Evolutionary conservation across 2,329 filamentous ascomycete species (phyloP).

Genomic region (Botrytis medusae): DNA sequence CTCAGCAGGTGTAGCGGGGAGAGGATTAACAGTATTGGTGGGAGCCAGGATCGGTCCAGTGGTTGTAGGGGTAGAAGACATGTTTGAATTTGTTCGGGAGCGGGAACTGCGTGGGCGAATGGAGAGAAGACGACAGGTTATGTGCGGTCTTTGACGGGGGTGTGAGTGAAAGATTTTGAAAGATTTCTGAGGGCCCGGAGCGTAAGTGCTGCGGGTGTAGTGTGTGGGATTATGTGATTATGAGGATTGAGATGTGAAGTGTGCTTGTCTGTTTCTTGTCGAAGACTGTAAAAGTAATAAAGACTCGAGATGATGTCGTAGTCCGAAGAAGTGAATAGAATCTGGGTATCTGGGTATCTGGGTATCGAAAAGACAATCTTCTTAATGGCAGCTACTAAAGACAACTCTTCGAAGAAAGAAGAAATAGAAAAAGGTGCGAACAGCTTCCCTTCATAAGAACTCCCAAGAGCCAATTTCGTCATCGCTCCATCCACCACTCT

Average conservation of each 20-base stretch:
- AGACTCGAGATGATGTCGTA: neutral
- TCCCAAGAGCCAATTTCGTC: constrained; percentile 9
- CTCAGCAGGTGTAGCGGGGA: constrained; percentile 11
- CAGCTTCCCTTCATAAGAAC: constrained; percentile 15
- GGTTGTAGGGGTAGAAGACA: constrained; percentile 1
- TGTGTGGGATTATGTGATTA: constrained; percentile 17
- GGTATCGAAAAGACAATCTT: constrained; percentile 16
- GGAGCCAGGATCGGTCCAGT: constrained; percentile 7
- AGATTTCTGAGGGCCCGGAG: neutral
- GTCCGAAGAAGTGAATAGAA: neutral
- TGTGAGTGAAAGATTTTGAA: constrained; percentile 21
- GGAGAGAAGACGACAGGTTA: constrained; percentile 14
- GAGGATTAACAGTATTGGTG: constrained; percentile 20
- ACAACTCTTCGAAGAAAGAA: neutral
- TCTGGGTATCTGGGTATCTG: constrained; percentile 17
- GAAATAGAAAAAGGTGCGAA: constrained; percentile 17
- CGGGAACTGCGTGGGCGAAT: neutral
- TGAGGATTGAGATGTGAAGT: neutral
- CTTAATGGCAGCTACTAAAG: constrained; percentile 3
- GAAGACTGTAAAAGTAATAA: neutral
- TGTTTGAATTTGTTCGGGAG: constrained; percentile 13
- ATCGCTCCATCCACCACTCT: neutral
- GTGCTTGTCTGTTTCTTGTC: neutral
- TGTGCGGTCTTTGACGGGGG: constrained; percentile 15
- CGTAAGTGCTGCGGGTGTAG: neutral